Percentiles rank a stretch among this genome's conserved stretches.
Evolutionary conservation across 2,329 filamentous ascomycete genomes (phyloP).

Genomic region (Exophiala xenobiotica): DNA sequence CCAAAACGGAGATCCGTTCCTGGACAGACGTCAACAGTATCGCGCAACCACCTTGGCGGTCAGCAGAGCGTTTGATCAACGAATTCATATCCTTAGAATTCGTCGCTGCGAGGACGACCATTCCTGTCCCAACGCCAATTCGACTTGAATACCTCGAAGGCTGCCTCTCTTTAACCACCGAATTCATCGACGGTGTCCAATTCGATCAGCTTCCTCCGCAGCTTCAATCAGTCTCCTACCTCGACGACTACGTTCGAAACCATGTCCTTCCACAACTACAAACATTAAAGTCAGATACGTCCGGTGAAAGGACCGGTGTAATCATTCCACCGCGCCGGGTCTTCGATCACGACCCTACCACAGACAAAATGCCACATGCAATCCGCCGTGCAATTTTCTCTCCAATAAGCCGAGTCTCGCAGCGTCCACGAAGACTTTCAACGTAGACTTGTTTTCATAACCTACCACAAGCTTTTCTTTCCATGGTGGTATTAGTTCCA

Average conservation of each 20-base stretch:
- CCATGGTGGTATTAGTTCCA: too few species aligned
- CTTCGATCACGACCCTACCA: slow-evolving; percentile 12
- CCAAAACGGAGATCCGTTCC: slow-evolving; percentile 13
- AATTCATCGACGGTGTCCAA: slow-evolving; percentile 8
- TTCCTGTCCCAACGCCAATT: slow-evolving; percentile 25
- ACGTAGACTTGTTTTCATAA: too few species aligned
- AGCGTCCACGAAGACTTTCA: too few species aligned
- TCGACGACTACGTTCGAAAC: slow-evolving; percentile 9
- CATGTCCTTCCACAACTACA: slow-evolving; percentile 9
- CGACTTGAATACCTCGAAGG: slow-evolving; percentile 10
- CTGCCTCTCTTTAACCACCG: slow-evolving; percentile 11
- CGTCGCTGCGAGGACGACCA: slow-evolving; percentile 25
- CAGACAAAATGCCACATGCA: too few species aligned
- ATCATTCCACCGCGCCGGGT: slow-evolving; percentile 13
- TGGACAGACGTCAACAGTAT: slow-evolving; percentile 9
- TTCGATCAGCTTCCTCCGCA: slow-evolving; percentile 8
- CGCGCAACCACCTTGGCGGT: slow-evolving; percentile 6
- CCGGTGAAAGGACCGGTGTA: slow-evolving; percentile 1
- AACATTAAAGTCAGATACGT: slow-evolving; percentile 3
- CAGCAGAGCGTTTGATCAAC: slow-evolving; percentile 9
- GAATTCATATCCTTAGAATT: slow-evolving; percentile 14
- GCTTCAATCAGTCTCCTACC: slow-evolving; percentile 8
- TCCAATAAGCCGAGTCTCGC: too few species aligned
- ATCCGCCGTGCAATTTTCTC: too few species aligned
- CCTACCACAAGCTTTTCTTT: too few species aligned